A percentile compares a stretch with the other conserved stretches of the same genome.
phyloP scores from a whole-genome alignment of 495 filamentous ascomycete species.

The Chlorociboria aeruginascens region DNA sequence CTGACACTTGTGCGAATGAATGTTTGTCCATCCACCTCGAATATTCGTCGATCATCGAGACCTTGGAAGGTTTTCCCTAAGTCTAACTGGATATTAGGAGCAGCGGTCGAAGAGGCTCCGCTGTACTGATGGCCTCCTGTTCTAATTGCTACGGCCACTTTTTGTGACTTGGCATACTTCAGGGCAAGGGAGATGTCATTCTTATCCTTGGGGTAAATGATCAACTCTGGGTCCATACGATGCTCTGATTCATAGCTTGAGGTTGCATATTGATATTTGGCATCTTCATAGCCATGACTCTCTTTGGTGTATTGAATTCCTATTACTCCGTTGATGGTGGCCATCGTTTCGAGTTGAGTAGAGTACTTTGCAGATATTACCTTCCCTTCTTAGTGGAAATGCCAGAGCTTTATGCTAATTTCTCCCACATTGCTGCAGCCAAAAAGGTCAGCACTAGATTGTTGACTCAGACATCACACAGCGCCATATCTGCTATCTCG shows the following conservation, averaged over 20 bases:
- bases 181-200: slow-evolving; percentile 23
- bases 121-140: slow-evolving; percentile 31
- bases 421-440: too few species aligned
- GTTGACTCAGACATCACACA: too few species aligned
- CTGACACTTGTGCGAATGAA: slow-evolving; percentile 27
- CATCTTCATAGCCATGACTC: not conserved
- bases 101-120: slow-evolving; percentile 26
- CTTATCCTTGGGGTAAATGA: slow-evolving; percentile 25
- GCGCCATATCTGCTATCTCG: too few species aligned
- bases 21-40: slow-evolving; percentile 22
- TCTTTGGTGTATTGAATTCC: not conserved
- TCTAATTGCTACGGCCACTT: slow-evolving; percentile 26
- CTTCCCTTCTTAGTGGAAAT: too few species aligned
- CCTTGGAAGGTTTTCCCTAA: slow-evolving; percentile 24
- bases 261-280: slow-evolving; percentile 22
- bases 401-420: too few species aligned
- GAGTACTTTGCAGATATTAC: not conserved
- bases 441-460: too few species aligned
- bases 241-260: slow-evolving; percentile 24
- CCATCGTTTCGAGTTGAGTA: not conserved
- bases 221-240: slow-evolving; percentile 23
- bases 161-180: slow-evolving; percentile 25
- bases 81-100: slow-evolving; percentile 27
- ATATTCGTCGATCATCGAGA: slow-evolving; percentile 16
- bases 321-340: not conserved